Percentiles rank a stretch among this genome's conserved stretches.
Evolutionary conservation across 805 yeast genomes (phyloP).

Genomic region (Kodamaea neixiangensis): DNA sequence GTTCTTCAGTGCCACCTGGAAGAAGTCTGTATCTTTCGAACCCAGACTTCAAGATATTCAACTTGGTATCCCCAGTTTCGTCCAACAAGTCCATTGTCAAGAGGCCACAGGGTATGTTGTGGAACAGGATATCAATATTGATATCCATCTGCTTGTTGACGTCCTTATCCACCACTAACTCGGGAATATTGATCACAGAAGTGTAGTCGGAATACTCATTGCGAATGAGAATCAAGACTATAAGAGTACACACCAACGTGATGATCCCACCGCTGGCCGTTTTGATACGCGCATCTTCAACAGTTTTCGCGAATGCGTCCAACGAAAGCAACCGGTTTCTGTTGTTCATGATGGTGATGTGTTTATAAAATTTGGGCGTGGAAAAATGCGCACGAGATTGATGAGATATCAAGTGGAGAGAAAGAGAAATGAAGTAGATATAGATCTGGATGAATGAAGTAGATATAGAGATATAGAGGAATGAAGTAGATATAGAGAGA

Average conservation of each 20-base stretch:
- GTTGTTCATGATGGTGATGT: slow-evolving; percentile 17
- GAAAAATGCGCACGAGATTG: not conserved
- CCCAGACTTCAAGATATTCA: slow-evolving; percentile 69
- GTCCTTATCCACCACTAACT: slow-evolving; percentile 85
- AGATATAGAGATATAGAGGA: no score
- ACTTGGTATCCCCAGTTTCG: slow-evolving; percentile 79
- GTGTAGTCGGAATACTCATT: slow-evolving; percentile 80
- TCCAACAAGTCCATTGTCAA: slow-evolving; percentile 86
- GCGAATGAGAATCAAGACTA: slow-evolving; percentile 61
- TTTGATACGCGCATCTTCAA: slow-evolving; percentile 86
- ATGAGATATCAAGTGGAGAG: no score
- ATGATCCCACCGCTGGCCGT: slow-evolving; percentile 91
- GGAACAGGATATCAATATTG: slow-evolving; percentile 80
- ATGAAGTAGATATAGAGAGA: no score
- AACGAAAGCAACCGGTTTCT: slow-evolving; percentile 54
- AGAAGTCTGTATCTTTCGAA: slow-evolving; percentile 70
- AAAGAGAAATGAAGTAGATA: no score
- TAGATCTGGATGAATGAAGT: no score
- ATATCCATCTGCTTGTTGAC: slow-evolving; percentile 73
- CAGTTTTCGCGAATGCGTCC: slow-evolving; percentile 93
- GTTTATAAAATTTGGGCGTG: slow-evolving; percentile 3
- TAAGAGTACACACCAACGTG: slow-evolving; percentile 66
- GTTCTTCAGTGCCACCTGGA: slow-evolving; percentile 21
- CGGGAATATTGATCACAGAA: slow-evolving; percentile 69
- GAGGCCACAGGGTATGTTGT: slow-evolving; percentile 80